A percentile compares a stretch with the other conserved stretches of the same genome.
Conservation (phyloP, 768 basidiomycete genomes). For the Podaxis sp. region DNA sequence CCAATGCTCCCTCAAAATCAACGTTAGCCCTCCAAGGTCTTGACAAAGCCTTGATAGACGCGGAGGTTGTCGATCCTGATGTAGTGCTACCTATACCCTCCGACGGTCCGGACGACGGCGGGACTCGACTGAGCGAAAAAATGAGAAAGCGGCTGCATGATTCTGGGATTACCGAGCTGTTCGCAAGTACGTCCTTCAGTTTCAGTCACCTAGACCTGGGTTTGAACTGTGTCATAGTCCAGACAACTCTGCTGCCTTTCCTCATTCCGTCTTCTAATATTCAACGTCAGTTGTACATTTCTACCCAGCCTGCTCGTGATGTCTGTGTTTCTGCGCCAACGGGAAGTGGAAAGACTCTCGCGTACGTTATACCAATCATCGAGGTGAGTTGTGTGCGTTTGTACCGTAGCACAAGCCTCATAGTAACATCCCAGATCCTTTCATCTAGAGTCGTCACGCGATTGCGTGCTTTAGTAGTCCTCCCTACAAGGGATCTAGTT, state of each 20-base stretch:
- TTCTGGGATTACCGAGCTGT: conserved; percentile 81
- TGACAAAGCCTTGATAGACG: conserved; percentile 69
- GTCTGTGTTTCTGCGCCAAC: conserved; percentile 96
- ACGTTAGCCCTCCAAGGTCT: conserved; percentile 78
- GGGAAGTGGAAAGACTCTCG: conserved; percentile 95
- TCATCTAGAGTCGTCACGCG: conserved; percentile 76
- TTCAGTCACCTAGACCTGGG: neutral
- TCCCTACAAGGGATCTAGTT: conserved; percentile 94
- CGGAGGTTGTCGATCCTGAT: conserved; percentile 65
- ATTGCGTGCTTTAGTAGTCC: conserved; percentile 82
- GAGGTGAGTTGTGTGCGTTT: conserved; percentile 49
- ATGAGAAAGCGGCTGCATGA: conserved; percentile 66
- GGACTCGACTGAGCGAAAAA: conserved; percentile 54
- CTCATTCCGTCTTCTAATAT: conserved; percentile 51
- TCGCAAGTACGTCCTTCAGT: conserved; percentile 65
- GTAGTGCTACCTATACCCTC: conserved; percentile 43
- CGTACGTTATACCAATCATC: conserved; percentile 92
- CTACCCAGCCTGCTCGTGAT: conserved; percentile 70
- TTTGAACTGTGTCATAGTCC: conserved; percentile 54
- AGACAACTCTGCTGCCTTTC: conserved; percentile 84
- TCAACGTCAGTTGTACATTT: conserved; percentile 56
- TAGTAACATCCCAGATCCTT: conserved; percentile 52
- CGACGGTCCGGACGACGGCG: conserved; percentile 39
- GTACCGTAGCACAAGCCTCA: neutral
- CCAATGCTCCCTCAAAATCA: conserved; percentile 67